Percentiles rank a stretch among this genome's conserved stretches.
phyloP scores from a whole-genome alignment of 306 rosid species.

The Inga laurina region DNA sequence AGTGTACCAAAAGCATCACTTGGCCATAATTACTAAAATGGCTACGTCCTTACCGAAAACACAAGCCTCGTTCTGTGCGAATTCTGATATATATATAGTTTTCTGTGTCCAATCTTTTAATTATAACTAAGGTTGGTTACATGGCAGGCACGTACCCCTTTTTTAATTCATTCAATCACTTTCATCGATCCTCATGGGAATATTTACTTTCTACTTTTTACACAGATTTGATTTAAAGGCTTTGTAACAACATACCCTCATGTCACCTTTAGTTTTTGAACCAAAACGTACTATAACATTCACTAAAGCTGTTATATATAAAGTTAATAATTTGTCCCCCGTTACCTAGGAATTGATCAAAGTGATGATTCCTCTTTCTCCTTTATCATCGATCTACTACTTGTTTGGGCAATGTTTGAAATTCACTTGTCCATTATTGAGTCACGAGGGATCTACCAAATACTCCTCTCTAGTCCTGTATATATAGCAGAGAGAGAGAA shows the following conservation, averaged over 20 bases:
- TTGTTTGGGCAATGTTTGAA: not conserved
- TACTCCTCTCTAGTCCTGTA: too few species aligned
- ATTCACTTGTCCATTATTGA: too few species aligned
- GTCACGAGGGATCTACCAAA: not conserved
- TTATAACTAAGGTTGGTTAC: conserved; percentile 5
- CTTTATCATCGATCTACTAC: not conserved
- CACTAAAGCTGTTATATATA: not conserved
- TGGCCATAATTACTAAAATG: conserved; percentile 8
- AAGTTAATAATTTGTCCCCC: not conserved
- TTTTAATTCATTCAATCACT: not conserved
- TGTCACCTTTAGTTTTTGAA: conserved; percentile 30
- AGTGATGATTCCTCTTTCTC: conserved; percentile 11
- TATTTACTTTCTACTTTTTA: conserved; percentile 6
- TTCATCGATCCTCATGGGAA: not conserved
- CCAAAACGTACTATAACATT: conserved; percentile 4
- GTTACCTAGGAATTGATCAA: conserved; percentile 20
- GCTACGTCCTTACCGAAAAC: conserved; percentile 7
- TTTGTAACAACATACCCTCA: not conserved
- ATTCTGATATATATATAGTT: conserved; percentile 22
- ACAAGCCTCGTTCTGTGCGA: not conserved
- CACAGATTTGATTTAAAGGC: conserved; percentile 6
- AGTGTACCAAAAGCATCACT: conserved; percentile 23
- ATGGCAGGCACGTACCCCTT: conserved; percentile 30
- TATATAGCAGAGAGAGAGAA: too few species aligned
- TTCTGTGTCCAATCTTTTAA: conserved; percentile 37